phyloP scores from a whole-genome alignment of 352 stramenopile genomes.

The Globisporangium spinosum region DNA sequence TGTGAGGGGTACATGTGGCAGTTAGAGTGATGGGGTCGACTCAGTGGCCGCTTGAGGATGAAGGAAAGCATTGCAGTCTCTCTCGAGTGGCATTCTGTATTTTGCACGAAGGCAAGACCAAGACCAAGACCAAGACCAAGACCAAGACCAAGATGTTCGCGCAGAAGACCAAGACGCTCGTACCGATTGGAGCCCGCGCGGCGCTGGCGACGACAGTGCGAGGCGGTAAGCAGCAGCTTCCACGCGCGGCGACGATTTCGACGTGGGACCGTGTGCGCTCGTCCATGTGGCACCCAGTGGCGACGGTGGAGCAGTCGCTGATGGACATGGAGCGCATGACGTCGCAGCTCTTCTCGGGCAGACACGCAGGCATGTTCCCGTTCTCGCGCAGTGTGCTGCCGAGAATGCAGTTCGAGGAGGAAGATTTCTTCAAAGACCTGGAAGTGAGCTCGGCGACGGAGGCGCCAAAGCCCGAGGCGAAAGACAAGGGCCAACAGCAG shows the following conservation, averaged over 20 bases:
- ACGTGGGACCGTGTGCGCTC: slow-evolving; percentile 57
- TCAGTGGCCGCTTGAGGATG: background rate
- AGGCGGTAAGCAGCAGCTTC: background rate
- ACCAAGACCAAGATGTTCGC: background rate
- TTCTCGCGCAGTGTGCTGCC: background rate
- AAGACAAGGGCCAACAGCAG: background rate
- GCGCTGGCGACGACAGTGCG: background rate
- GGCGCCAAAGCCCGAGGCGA: background rate
- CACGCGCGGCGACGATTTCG: slow-evolving; percentile 52
- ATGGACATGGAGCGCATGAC: slow-evolving; percentile 2
- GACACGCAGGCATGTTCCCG: background rate
- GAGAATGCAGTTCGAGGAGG: background rate
- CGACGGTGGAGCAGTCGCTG: background rate
- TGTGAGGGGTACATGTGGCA: background rate
- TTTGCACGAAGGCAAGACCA: background rate
- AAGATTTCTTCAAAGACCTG: background rate
- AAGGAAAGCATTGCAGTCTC: background rate
- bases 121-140: too few species aligned
- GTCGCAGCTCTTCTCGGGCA: background rate
- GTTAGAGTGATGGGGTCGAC: background rate
- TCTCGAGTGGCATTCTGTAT: background rate
- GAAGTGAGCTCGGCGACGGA: background rate
- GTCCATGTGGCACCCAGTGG: background rate
- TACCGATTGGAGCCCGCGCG: background rate
- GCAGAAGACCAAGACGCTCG: background rate